Base-by-base conservation (phyloP, 805 yeast genomes). In the Sugiyamaella americana region DNA sequence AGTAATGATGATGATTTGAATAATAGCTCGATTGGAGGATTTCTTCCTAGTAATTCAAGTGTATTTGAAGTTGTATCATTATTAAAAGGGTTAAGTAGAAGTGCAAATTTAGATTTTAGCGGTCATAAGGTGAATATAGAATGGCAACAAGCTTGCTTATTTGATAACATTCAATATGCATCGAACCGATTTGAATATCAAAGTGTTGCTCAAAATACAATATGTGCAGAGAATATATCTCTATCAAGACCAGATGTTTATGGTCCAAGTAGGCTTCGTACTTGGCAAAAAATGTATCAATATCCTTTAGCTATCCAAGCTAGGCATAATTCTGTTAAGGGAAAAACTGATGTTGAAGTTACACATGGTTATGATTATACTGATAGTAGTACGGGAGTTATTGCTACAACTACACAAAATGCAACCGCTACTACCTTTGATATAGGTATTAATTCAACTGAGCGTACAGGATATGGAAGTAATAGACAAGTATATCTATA, bases 381-480 rank as follows among this genome's bases (percentile, higher is more conserved):
- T 1, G 40, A 44, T 20, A n/a, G 36, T 10, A 22, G 16, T 5
- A 29, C 32, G 8, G 38, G 17, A 3, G 24, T 2, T 13, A 26
- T n/a, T 22, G 24, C 10, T 24, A 23, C 21, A 20, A 29, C 22
- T 30, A 35, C 22, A 8, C 38, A 35, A 13, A 35, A 35, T 13
- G 18, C 38, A 32, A 37, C 37, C 43, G 39, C 13, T 4, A 22
- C n/a, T 44, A 41, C 2, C 16, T 23, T 17, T 44, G 37, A 34
- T 21, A 37, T 21, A 22, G 23, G 17, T 24, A 20, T 3, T 37
- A 43, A 23, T 43, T 37, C 16, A 13, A 37, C 3, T 8, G 24
- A 13, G 47, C 39, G 17, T 18, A 26, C 13, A 13, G 47, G 47
- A 2, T 30, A n/a, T 16, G 47, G 47, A 17, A 38, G 43, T n/a